Evolutionary conservation across 1,284 basidiomycete species (phyloP), one percentile per base, ranked within the genome.

Genomic region (Sanghuangporus baumii): DNA sequence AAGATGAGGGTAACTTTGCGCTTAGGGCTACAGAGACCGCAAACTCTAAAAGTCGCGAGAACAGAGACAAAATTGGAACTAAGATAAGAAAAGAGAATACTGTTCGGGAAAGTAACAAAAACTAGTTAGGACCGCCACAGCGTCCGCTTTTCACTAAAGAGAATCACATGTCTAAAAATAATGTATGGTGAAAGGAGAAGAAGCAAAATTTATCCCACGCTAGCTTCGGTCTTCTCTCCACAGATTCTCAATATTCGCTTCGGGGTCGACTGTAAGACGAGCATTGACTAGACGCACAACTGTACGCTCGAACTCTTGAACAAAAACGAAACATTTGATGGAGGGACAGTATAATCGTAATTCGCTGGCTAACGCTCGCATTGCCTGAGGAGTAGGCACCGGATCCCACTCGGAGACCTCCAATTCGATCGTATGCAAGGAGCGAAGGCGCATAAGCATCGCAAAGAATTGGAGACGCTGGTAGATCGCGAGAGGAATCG

Each of bases 371-470:
- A 88, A 72, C 2, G 84, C 82, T 12, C 83, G 79, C 55, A 85
- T 71, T 1, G 85, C 85, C 11, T 78, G 72, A 1, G 76, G 75
- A 18, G 75, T 71, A 7, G 84, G 86, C 3, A 80, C 71, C 6
- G 86, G 86, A 5, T 79, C 77, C 86, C 86, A 88, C 54, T 82
- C 80, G 14, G 81, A 81, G 23, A 88, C 76, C 46, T 88, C 86
- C 14, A 88, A 73, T 66, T 88, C 86, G 48, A 85, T 68, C 64
- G 81, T 83, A 65, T 78, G 74, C 11, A 88, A 75, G 26, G 71
- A 72, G 3, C 73, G 74, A 18, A 87, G 74, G 23, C 75, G 78
- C 75, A 81, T 81, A 60, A 88, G 75, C 43, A 81, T 72, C 3
- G 79, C 82, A 66, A 87, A 88, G 69, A 87, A 83, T 43, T 75